Conservation (phyloP, 106 monocot genomes). For the Platanthera guangdongensis region DNA sequence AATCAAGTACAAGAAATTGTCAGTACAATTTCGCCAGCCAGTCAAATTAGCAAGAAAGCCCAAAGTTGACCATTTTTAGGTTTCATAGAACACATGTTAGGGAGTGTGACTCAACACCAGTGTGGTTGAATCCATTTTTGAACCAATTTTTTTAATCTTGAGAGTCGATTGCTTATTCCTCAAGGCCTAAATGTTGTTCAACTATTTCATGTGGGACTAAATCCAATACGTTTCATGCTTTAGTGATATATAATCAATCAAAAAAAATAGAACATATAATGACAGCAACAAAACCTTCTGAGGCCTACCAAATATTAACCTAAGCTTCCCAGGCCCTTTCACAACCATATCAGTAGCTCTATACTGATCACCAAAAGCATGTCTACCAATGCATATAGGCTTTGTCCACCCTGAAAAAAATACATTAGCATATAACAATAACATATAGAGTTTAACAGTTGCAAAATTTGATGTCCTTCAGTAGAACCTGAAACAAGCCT, state of each 20-base stretch:
- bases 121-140: no score
- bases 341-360: slow-evolving; percentile 83
- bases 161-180: no score
- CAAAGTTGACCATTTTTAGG: not conserved
- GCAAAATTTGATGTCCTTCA: not conserved
- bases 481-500: slow-evolving; percentile 75
- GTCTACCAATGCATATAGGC: slow-evolving; percentile 96
- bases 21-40: not conserved
- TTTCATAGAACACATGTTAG: not conserved
- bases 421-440: not conserved
- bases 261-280: not conserved
- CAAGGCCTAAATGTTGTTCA: no score
- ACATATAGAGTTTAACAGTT: not conserved
- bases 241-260: not conserved
- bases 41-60: not conserved
- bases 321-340: slow-evolving; percentile 93
- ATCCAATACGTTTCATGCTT: no score
- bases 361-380: slow-evolving; percentile 99
- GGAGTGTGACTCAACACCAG: not conserved
- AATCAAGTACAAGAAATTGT: not conserved
- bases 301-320: slow-evolving; percentile 74
- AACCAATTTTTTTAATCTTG: no score
- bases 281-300: not conserved
- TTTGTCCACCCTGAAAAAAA: slow-evolving; percentile 77
- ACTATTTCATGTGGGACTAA: no score